Base-by-base conservation (phyloP, 2,329 filamentous ascomycete genomes). In the Colletotrichum sp. region DNA sequence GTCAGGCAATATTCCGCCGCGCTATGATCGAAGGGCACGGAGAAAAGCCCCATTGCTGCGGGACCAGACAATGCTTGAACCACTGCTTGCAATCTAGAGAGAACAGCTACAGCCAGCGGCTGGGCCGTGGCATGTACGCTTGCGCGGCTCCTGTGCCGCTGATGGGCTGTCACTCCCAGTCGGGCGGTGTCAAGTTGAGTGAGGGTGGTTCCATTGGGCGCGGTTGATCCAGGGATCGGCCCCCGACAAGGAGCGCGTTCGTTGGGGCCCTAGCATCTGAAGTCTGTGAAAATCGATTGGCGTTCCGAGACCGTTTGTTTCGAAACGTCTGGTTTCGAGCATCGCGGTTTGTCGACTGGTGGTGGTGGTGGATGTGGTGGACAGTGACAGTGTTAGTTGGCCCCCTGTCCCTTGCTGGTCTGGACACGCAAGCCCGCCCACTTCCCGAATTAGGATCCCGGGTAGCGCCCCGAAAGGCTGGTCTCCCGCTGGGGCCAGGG, bases 341-440 rank as follows among this genome's bases (percentile, higher is more conserved):
- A 43, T 38, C 30, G 34, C 15, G 48, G 61, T 38, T 58, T 71
- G 70, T 60, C 26, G 36, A 43, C 21, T 16, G 18, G 62, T 18
- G n/a, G 43, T 21, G 30, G 24, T 24, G 18, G 43, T 48, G 43
- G 43, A 21, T 48, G 18, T 48, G 43, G 43, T 48, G 43, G 43
- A 48, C 43, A 0, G 43, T 66, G 8, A 18, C 16, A 38, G 16
- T 38, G 36, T 26, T 43, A n/a, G 61, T 34, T 43, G 15, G 12
- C 24, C 66, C 66, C 66, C 30, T 61, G 66, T 30, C 66, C 26
- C 62, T 52, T 61, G 70, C 16, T 30, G 70, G 43, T 48, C 48
- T 62, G 36, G 66, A 65, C 66, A 70, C 71, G 71, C 66, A 74
- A 74, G 58, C 71, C 71, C 71, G 71, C 66, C 66, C 71, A 74